Conservation (phyloP, 2,329 filamentous ascomycete species). For the Cryphonectria parasitica region DNA sequence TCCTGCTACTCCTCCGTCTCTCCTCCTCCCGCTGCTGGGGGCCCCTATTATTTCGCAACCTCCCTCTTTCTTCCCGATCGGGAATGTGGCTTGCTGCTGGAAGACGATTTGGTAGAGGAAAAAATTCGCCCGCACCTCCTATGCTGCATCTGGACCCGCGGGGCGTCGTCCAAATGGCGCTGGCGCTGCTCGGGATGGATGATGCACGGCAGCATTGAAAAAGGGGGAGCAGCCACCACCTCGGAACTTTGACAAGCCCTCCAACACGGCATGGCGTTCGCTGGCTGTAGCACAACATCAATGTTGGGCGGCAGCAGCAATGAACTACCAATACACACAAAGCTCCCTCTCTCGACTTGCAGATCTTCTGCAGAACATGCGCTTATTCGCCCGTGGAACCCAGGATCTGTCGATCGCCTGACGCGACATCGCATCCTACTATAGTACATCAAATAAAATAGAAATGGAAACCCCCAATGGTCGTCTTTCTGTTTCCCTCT, state of each 20-base stretch:
- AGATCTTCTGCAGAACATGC: constrained; percentile 21
- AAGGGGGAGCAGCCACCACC: constrained; percentile 5
- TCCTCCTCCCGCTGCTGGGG: constrained; percentile 9
- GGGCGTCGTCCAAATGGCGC: constrained; percentile 1
- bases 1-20: background rate
- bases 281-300: background rate
- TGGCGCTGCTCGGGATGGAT: constrained; percentile 16
- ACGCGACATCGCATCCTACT: background rate
- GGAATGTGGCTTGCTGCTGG: constrained; percentile 23
- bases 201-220: constrained; percentile 8
- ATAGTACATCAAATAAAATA: background rate
- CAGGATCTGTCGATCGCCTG: constrained; percentile 5
- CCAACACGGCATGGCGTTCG: background rate
- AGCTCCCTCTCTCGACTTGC: background rate
- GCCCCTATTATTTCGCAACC: constrained; percentile 12
- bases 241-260: background rate
- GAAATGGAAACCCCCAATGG: background rate
- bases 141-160: constrained; percentile 23
- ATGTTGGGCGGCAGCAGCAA: background rate
- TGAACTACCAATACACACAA: background rate
- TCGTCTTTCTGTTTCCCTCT: background rate
- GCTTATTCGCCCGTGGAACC: constrained; percentile 8
- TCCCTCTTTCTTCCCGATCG: background rate
- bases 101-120: constrained; percentile 3
- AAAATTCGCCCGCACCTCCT: constrained; percentile 6